Conservation (phyloP, 2,329 filamentous ascomycete species). For the Ascochyta viciae-villosae region DNA sequence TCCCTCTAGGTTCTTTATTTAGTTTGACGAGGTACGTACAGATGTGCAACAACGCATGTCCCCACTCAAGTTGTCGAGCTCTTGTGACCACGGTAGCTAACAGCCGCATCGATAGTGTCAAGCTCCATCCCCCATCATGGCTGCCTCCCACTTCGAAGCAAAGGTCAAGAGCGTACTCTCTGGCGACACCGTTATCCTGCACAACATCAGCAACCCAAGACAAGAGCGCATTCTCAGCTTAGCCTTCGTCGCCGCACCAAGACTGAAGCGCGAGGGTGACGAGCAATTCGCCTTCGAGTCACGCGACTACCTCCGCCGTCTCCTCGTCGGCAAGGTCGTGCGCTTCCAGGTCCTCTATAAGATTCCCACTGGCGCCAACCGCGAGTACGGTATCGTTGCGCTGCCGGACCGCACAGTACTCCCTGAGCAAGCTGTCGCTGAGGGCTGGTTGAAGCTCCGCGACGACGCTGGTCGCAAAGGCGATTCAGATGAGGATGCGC, state of each 20-base stretch:
- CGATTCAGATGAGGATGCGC: constrained; percentile 75
- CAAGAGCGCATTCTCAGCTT: constrained; percentile 88
- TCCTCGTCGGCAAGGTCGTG: constrained; percentile 84
- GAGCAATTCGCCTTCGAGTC: constrained; percentile 94
- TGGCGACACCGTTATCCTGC: constrained; percentile 88
- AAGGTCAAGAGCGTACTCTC: constrained; percentile 90
- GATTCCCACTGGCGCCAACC: constrained; percentile 76
- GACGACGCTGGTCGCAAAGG: constrained; percentile 94
- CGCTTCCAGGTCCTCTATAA: constrained; percentile 87
- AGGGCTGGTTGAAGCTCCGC: constrained; percentile 90
- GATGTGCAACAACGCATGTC: background rate
- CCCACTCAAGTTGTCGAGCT: constrained; percentile 6
- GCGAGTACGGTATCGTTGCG: constrained; percentile 85
- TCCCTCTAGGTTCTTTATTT: constrained; percentile 6
- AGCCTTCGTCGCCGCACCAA: constrained; percentile 89
- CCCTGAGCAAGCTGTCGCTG: constrained; percentile 82
- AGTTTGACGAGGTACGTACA: constrained; percentile 22
- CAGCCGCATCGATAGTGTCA: constrained; percentile 10
- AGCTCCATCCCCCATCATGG: constrained; percentile 34
- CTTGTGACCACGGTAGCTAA: constrained; percentile 19
- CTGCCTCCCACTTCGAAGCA: constrained; percentile 47
- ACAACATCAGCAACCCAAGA: constrained; percentile 79
- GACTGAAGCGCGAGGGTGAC: constrained; percentile 86
- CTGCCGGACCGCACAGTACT: constrained; percentile 74
- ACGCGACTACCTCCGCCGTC: constrained; percentile 85